A percentile compares a stretch with the other conserved stretches of the same genome.
These are phyloP conservation scores for Niveomyces coronatus DNA, from an alignment of 2,329 filamentous ascomycete species.

Conservation along the genomic window DNA sequence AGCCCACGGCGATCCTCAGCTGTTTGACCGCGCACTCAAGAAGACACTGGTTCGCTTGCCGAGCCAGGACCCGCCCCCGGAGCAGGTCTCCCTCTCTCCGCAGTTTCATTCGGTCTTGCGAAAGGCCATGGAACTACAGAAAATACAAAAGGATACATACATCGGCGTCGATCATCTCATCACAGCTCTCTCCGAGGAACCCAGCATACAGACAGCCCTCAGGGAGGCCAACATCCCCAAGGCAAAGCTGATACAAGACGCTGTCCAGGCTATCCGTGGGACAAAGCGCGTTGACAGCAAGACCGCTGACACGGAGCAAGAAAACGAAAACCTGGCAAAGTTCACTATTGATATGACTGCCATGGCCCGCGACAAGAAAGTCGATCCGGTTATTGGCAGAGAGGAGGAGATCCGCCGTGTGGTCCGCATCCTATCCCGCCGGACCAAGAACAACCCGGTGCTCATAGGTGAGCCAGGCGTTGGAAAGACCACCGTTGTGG, in stretches of 20 bases:
- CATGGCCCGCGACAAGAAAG: slow-evolving; percentile 93
- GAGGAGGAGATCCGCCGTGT: slow-evolving; percentile 93
- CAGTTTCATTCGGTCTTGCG: slow-evolving; percentile 73
- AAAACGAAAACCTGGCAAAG: slow-evolving; percentile 92
- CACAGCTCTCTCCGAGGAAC: slow-evolving; percentile 70
- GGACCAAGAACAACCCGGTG: slow-evolving; percentile 98
- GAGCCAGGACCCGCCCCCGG: slow-evolving; percentile 89
- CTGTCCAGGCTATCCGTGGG: slow-evolving; percentile 84
- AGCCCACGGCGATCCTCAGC: slow-evolving; percentile 84
- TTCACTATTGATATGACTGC: slow-evolving; percentile 98
- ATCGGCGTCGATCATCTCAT: slow-evolving; percentile 95
- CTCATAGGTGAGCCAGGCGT: slow-evolving; percentile 97
- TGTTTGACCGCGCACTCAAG: slow-evolving; percentile 82
- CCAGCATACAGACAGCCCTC: slow-evolving; percentile 60
- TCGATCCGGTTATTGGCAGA: slow-evolving; percentile 92
- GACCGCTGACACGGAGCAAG: slow-evolving; percentile 84
- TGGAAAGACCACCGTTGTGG: slow-evolving; percentile 95
- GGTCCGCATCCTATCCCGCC: slow-evolving; percentile 79
- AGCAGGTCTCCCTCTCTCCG: slow-evolving; percentile 73
- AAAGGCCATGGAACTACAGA: slow-evolving; percentile 79
- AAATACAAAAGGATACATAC: slow-evolving; percentile 94
- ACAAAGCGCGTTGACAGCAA: slow-evolving; percentile 92
- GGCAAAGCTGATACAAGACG: slow-evolving; percentile 77
- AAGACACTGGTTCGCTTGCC: slow-evolving; percentile 83
- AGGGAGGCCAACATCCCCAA: slow-evolving; percentile 88